Base-by-base conservation (phyloP, 176 grass and related monocot species). In the Rhynchospora breviuscula region DNA sequence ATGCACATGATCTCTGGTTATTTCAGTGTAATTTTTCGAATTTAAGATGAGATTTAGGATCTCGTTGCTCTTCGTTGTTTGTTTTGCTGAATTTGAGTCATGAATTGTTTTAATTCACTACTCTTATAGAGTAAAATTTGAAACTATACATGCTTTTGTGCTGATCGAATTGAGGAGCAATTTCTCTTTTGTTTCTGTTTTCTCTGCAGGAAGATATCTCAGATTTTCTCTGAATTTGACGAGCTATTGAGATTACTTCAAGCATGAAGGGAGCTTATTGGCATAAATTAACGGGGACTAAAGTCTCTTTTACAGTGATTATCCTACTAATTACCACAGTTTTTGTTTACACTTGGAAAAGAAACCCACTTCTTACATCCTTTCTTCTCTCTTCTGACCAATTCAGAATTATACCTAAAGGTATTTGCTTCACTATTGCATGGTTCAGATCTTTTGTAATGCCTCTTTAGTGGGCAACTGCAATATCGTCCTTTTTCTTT, bases 221-320 rank as follows among this genome's bases (percentile, higher is more conserved):
- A 60, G 1, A 18, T 43, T 8, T 66, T 66, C 52, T 49, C 22
- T 82, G 49, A 76, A 54, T 76, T 7, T 26, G 7, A 66, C 59
- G 61, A 15, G 4, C 46, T 62, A 79, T 18, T 73, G 69, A 48
- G 40, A 29, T 79, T 60, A 67, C 64, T 35, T 62, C 40, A 47
- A 86, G 69, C 65, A 90, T 90, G 88, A 86, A 86, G 75, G 70
- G 79, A 17, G 57, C 44, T 31, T 19, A 46, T 70, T 62, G 85
- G 45, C 84, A 72, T 52, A 90, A 84, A 81, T 22, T 84, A 49
- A 87, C 69, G 6, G 53, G 43, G 43, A 66, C 43, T 19, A 86
- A 79, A 80, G 18, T 90, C 13, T 63, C 59, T 73, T 15, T 74
- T 52, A 66, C 67, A 44, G 14, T 90, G 26, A 59, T 84, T 63